A percentile compares a stretch with the other conserved stretches of the same genome.
Evolutionary conservation across 2,329 filamentous ascomycete species (phyloP).

Genomic region (Clathrospora elynae): DNA sequence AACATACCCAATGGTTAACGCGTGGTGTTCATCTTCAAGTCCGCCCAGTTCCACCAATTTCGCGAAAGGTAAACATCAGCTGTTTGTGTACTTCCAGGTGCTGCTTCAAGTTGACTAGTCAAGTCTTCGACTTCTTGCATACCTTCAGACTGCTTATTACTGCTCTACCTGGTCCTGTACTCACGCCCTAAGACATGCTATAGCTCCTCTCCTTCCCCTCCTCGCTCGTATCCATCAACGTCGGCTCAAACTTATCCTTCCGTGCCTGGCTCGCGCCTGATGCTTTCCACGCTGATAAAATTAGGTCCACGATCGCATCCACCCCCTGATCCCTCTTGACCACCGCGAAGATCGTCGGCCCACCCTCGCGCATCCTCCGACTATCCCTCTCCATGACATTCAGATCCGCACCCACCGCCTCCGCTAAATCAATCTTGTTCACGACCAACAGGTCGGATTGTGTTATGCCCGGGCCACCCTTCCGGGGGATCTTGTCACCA

Average conservation of each 20-base stretch:
- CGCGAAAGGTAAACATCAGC: too few species aligned
- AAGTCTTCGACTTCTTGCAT: too few species aligned
- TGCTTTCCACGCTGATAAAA: slow-evolving; percentile 89
- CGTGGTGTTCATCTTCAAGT: too few species aligned
- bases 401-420: slow-evolving; percentile 87
- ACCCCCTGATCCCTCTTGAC: slow-evolving; percentile 92
- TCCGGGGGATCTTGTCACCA: slow-evolving; percentile 94
- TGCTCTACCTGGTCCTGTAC: too few species aligned
- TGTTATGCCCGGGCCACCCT: slow-evolving; percentile 95
- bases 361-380: slow-evolving; percentile 90
- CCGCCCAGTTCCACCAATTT: too few species aligned
- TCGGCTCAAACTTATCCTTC: slow-evolving; percentile 42
- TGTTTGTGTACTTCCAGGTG: too few species aligned
- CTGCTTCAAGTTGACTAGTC: too few species aligned
- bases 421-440: slow-evolving; percentile 95
- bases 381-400: slow-evolving; percentile 94
- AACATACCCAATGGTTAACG: too few species aligned
- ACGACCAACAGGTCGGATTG: slow-evolving; percentile 92
- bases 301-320: slow-evolving; percentile 83
- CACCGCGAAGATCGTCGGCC: slow-evolving; percentile 93
- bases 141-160: too few species aligned
- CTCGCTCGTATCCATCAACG: slow-evolving; percentile 36
- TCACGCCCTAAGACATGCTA: slow-evolving; percentile 15
- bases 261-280: slow-evolving; percentile 68
- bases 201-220: slow-evolving; percentile 21